Percentiles rank a stretch among this genome's conserved stretches.
Conservation (phyloP, 148 eudicot genomes). For the Heliosperma pusillum region DNA sequence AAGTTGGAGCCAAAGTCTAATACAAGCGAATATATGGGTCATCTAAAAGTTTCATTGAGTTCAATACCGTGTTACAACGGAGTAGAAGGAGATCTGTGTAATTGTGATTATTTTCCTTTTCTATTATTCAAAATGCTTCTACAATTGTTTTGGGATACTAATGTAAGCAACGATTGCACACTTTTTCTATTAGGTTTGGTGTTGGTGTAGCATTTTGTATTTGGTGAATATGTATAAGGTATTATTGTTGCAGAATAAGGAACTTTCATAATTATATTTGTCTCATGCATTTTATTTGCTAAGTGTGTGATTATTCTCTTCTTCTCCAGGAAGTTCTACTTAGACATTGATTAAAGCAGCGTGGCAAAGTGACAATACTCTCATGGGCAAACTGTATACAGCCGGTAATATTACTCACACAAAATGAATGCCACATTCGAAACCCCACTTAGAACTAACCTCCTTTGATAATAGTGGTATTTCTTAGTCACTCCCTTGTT, state of each 20-base stretch:
- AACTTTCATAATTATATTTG: constrained; percentile 7
- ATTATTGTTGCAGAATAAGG: neutral
- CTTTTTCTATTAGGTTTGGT: neutral
- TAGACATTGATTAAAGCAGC: constrained; percentile 10
- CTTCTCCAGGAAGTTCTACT: constrained; percentile 10
- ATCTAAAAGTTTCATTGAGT: no score
- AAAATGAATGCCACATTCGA: constrained; percentile 32
- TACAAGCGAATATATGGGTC: neutral
- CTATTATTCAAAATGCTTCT: neutral
- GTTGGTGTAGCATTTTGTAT: neutral
- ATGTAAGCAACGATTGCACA: neutral
- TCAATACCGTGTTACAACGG: neutral
- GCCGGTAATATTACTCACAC: constrained; percentile 31
- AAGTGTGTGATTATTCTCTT: constrained; percentile 5
- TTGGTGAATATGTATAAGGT: neutral
- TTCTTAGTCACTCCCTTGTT: constrained; percentile 26
- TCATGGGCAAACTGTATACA: constrained; percentile 2
- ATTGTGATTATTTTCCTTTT: no score
- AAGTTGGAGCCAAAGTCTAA: neutral
- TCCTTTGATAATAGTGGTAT: constrained; percentile 17
- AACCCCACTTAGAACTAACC: constrained; percentile 30
- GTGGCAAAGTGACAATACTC: constrained; percentile 15
- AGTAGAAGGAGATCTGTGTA: neutral
- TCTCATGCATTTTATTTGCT: neutral
- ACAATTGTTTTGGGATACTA: neutral